Evolutionary conservation across 768 basidiomycete species (phyloP), one percentile per base, ranked within the genome.

Genomic region (Lentinula sp.): DNA sequence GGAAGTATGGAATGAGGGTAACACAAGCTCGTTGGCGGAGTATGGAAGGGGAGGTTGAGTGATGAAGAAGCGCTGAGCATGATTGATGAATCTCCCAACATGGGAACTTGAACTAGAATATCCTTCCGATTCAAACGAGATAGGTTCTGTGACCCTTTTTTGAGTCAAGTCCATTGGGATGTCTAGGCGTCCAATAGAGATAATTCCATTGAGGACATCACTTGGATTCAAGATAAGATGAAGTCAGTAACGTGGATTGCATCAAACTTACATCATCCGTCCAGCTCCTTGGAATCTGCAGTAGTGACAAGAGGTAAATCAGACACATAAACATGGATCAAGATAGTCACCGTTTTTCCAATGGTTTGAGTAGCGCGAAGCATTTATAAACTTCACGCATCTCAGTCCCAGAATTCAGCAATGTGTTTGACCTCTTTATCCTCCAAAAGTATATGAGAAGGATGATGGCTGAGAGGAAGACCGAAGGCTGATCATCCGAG

Each of bases 331-430:
- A 57, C 8, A 35, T 46, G 18, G n/a, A 9, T 15, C 7, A 0
- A 56, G n/a, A n/a, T 31, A 10, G 8, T 59, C 15, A 28, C 40
- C 50, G 10, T 23, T 31, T 4, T 21, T 37, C 52, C 16, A 4
- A 39, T 39, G 40, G 16, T 8, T 16, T 37, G 23, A 39, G 8
- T 11, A 46, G 2, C 37, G n/a, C 43, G 16, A 54, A 34, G 13
- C 82, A 85, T 61, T 77, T 77, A 60, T 79, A 72, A 23, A 86
- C 79, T 60, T 86, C 84, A 16, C 71, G 69, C 70, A 84, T 76
- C 59, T 84, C 81, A 56, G 74, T 73, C 5, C 67, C 66, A 0
- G 77, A 65, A 61, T 84, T 82, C 15, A 68, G 69, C 4, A 69
- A 66, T 9, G 75, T 63, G 5, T 81, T 76, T 31, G 71, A 73